phyloP scores from a whole-genome alignment of 257 asterid species.

The Rehmannia glutinosa region DNA sequence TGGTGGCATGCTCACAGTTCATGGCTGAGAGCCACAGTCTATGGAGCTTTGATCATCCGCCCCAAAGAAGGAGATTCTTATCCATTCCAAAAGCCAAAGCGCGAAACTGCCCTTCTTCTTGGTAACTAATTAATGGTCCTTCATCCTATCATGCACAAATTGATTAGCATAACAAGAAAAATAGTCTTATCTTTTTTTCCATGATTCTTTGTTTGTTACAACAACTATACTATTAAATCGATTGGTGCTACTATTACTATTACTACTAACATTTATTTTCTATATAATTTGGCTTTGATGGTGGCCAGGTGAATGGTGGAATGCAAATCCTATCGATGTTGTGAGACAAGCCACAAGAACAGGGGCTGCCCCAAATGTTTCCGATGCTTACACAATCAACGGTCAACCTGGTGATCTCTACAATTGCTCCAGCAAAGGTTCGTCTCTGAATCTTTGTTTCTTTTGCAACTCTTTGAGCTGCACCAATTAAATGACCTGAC shows the following conservation, averaged over 20 bases:
- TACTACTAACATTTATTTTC: not conserved
- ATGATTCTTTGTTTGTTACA: not conserved
- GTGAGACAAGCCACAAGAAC: slow-evolving; percentile 68
- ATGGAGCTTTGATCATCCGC: slow-evolving; percentile 67
- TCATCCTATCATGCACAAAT: too few relatives aligned
- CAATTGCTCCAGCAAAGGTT: slow-evolving; percentile 77
- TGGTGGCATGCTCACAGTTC: slow-evolving; percentile 99
- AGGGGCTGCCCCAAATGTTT: slow-evolving; percentile 70
- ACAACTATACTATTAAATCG: not conserved
- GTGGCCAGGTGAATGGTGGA: slow-evolving; percentile 87
- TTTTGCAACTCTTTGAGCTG: not conserved
- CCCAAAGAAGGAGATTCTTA: slow-evolving; percentile 63
- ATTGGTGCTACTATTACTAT: too few relatives aligned
- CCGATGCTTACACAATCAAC: slow-evolving; percentile 80
- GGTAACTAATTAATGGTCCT: slow-evolving; percentile 29
- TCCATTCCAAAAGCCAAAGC: slow-evolving; percentile 74
- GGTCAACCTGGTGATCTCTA: slow-evolving; percentile 92
- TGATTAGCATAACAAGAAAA: too few relatives aligned
- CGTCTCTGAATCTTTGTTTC: slow-evolving; percentile 13
- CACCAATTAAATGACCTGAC: too few relatives aligned
- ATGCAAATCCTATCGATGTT: slow-evolving; percentile 73
- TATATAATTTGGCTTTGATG: not conserved
- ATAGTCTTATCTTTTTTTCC: too few relatives aligned
- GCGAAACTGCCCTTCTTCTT: slow-evolving; percentile 69
- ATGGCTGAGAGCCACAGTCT: slow-evolving; percentile 89